A percentile compares a stretch with the other conserved stretches of the same genome.
Evolutionary conservation across 805 yeast species (phyloP).

Genomic region (Kregervanrija delftensis): DNA sequence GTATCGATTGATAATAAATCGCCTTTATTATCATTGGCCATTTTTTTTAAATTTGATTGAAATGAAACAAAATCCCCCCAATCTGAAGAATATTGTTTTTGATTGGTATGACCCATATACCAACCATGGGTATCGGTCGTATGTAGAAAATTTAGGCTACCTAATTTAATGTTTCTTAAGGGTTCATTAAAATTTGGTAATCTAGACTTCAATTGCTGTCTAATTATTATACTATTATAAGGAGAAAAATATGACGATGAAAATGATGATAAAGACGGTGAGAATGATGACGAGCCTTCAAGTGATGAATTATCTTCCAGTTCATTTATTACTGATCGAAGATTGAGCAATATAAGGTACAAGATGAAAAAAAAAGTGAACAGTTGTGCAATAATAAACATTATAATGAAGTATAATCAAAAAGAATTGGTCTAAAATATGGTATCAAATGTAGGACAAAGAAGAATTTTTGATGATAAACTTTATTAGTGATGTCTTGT

Average conservation of each 20-base stretch:
- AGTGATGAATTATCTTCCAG: background rate
- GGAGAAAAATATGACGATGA: background rate
- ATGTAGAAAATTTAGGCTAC: slow-evolving; percentile 77
- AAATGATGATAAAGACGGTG: background rate
- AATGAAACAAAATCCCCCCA: slow-evolving; percentile 92
- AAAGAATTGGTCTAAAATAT: no score
- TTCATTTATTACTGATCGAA: slow-evolving; percentile 2
- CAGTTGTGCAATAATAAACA: slow-evolving; percentile 1
- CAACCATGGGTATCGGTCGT: slow-evolving; percentile 98
- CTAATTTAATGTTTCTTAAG: slow-evolving; percentile 54
- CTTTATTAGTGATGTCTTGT: no score
- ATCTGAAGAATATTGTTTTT: slow-evolving; percentile 69
- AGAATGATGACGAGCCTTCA: background rate
- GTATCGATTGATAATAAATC: slow-evolving; percentile 78
- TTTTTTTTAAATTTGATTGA: slow-evolving; percentile 38
- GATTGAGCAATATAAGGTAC: slow-evolving; percentile 1
- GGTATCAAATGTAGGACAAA: no score
- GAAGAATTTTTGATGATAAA: no score
- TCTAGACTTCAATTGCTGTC: slow-evolving; percentile 27
- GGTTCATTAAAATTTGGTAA: slow-evolving; percentile 29
- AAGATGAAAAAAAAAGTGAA: slow-evolving; percentile 2
- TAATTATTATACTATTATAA: slow-evolving; percentile 5
- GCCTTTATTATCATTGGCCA: slow-evolving; percentile 28
- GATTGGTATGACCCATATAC: slow-evolving; percentile 85
- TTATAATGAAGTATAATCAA: background rate